A percentile compares a stretch with the other conserved stretches of the same genome.
phyloP scores from a whole-genome alignment of 1,284 basidiomycete genomes.

The Somion occarium region DNA sequence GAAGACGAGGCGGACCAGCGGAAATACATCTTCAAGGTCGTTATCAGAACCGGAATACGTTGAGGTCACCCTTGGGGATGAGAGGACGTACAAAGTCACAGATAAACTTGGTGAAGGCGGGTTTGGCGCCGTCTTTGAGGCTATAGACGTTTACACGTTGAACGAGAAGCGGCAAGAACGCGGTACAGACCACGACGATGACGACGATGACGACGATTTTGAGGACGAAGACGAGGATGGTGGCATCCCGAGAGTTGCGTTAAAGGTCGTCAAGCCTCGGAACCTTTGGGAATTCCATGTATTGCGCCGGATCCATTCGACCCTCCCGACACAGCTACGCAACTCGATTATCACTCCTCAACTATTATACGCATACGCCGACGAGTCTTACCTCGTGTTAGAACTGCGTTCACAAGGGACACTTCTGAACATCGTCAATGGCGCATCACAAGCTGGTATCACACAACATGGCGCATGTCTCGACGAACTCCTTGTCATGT shows the following conservation, averaged over 20 bases:
- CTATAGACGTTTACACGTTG: constrained; percentile 50
- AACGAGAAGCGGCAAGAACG: constrained; percentile 11
- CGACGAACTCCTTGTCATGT: constrained; percentile 92
- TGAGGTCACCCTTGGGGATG: constrained; percentile 46
- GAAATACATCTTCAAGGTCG: constrained; percentile 30
- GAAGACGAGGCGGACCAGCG: constrained; percentile 45
- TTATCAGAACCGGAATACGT: constrained; percentile 36
- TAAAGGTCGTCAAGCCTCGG: constrained; percentile 90
- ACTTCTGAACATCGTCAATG: constrained; percentile 90
- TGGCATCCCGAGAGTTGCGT: constrained; percentile 53
- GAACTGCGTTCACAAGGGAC: constrained; percentile 91
- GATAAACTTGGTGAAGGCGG: constrained; percentile 97
- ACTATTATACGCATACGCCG: constrained; percentile 76
- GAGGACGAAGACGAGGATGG: constrained; percentile 57
- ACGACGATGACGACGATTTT: constrained; percentile 50
- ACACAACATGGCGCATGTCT: constrained; percentile 78
- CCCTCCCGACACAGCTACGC: constrained; percentile 51
- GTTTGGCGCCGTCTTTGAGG: constrained; percentile 92
- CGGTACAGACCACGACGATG: constrained; percentile 36
- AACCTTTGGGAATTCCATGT: constrained; percentile 94
- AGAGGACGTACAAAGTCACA: constrained; percentile 61
- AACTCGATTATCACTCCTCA: constrained; percentile 72
- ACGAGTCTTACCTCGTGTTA: constrained; percentile 90
- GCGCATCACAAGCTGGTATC: constrained; percentile 63
- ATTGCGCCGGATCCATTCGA: constrained; percentile 72